These are phyloP conservation scores for Iberis amara DNA, from an alignment of 441 rosid species.

Conservation along the genomic window DNA sequence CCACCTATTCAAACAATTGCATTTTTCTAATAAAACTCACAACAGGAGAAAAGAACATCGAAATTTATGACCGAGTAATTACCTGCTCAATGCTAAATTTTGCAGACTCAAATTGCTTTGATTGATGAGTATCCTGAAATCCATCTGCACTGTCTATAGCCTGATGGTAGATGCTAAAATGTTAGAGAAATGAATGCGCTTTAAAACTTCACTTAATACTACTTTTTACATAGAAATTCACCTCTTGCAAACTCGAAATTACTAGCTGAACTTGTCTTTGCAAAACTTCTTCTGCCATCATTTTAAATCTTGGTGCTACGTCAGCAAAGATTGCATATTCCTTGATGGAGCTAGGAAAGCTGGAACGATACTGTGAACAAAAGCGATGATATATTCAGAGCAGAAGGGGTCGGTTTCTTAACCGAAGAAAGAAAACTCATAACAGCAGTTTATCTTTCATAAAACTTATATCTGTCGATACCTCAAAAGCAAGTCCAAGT, in stretches of 20 bases:
- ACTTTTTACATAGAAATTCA: conserved; percentile 26
- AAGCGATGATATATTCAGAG: conserved; percentile 18
- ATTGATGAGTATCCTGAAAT: conserved; percentile 88
- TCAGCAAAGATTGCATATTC: conserved; percentile 86
- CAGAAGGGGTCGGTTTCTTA: neutral
- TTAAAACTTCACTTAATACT: conserved; percentile 16
- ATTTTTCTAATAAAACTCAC: conserved; percentile 13
- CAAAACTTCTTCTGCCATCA: conserved; percentile 78
- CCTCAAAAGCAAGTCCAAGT: conserved; percentile 92
- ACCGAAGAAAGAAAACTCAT: neutral
- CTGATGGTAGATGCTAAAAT: conserved; percentile 37
- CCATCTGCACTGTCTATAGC: conserved; percentile 91
- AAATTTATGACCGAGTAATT: conserved; percentile 9
- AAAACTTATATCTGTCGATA: conserved; percentile 31
- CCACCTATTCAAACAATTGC: conserved; percentile 43
- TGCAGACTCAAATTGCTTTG: conserved; percentile 79
- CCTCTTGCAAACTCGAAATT: conserved; percentile 71
- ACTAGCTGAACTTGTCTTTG: conserved; percentile 77
- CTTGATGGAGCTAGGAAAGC: conserved; percentile 73
- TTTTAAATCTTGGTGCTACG: conserved; percentile 76
- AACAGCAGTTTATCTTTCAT: conserved; percentile 1
- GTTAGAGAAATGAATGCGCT: conserved; percentile 2
- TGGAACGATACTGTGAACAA: conserved; percentile 68
- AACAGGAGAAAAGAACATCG: conserved; percentile 6
- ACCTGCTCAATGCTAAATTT: conserved; percentile 91